These are phyloP conservation scores for Neurospora sp. DNA, from an alignment of 495 filamentous ascomycete species.

Conservation along the genomic window DNA sequence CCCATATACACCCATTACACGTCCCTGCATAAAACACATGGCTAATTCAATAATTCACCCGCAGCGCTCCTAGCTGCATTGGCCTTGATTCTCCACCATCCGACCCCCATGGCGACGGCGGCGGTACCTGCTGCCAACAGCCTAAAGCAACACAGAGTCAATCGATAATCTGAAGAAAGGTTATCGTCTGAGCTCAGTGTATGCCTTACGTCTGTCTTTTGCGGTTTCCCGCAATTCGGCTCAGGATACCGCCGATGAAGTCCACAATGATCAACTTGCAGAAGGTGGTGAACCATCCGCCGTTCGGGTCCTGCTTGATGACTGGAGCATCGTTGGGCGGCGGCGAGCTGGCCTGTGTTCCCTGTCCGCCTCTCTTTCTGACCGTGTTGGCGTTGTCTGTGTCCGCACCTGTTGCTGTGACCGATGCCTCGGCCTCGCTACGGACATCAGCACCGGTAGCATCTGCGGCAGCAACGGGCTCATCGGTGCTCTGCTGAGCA, in stretches of 20 bases:
- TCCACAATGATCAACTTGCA: constrained; percentile 23
- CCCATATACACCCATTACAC: not conserved
- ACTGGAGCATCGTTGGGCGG: constrained; percentile 2
- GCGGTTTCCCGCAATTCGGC: constrained; percentile 11
- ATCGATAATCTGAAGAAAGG: constrained; percentile 5
- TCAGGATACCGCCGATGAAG: constrained; percentile 19
- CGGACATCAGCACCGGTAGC: not conserved
- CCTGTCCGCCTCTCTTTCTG: constrained; percentile 6
- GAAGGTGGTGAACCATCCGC: constrained; percentile 19
- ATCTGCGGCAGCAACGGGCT: not conserved
- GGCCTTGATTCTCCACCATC: constrained; percentile 7
- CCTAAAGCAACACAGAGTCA: constrained; percentile 11
- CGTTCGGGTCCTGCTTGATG: constrained; percentile 4
- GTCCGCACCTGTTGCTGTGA: constrained; percentile 1
- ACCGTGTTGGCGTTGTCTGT: not conserved
- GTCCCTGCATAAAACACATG: not conserved
- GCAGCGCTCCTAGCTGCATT: not conserved
- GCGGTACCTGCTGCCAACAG: constrained; percentile 10
- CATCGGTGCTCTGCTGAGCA: not conserved
- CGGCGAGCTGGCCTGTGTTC: constrained; percentile 2
- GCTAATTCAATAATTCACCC: not conserved
- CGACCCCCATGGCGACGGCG: constrained; percentile 4
- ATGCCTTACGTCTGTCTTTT: constrained; percentile 16
- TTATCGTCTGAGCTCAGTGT: not conserved
- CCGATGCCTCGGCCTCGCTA: not conserved